These are phyloP conservation scores for Fragaria ananassa DNA, from an alignment of 306 rosid species.

Conservation along the genomic window DNA sequence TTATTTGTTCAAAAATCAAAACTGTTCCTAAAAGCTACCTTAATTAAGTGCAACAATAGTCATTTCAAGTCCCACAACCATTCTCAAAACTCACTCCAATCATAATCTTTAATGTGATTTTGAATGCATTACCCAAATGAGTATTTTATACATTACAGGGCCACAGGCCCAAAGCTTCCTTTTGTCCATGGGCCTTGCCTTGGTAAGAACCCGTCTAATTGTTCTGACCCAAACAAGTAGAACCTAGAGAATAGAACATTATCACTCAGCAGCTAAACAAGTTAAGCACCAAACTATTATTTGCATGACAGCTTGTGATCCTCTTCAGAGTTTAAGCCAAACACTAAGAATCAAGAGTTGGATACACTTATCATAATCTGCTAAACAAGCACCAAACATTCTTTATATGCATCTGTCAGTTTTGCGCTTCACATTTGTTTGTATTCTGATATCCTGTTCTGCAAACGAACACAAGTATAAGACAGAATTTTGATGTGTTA, in stretches of 20 bases:
- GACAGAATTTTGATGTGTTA: background rate
- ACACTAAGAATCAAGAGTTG: background rate
- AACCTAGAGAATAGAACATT: background rate
- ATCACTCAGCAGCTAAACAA: background rate
- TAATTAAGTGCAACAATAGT: no score
- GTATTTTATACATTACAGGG: background rate
- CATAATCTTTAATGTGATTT: no score
- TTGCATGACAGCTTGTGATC: background rate
- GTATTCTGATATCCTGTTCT: background rate
- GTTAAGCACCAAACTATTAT: background rate
- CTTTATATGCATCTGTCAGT: background rate
- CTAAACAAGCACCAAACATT: conserved; percentile 1
- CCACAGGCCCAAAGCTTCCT: background rate
- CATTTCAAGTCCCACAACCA: no score
- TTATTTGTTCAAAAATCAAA: no score
- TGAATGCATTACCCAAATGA: no score
- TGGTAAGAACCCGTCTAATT: background rate
- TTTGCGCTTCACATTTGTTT: background rate
- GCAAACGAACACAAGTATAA: background rate
- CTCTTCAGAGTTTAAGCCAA: background rate
- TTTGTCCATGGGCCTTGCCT: background rate
- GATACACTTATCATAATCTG: background rate
- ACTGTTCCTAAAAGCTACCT: no score
- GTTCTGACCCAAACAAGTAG: background rate
- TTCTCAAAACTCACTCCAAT: no score